Base-by-base conservation (phyloP, 1,284 basidiomycete species). In the Leccinum insolens region DNA sequence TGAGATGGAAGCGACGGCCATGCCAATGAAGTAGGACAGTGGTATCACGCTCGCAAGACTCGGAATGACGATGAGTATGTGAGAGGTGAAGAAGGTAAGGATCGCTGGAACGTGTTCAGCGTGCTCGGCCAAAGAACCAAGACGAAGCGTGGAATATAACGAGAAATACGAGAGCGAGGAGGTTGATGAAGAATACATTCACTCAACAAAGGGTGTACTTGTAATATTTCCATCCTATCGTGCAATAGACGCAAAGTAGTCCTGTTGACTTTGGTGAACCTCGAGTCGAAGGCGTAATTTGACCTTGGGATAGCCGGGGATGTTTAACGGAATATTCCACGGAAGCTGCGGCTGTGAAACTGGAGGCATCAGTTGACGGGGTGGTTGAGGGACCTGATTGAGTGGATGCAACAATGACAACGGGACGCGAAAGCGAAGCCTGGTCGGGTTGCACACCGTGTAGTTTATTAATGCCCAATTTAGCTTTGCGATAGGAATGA, bases 171-270 rank as follows among this genome's bases (percentile, higher is more conserved):
- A 99, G 81, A 1, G 95, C 94, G 37, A 99, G 80, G 65, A 99
- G 91, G 82, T 99, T 98, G 82, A 99, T 89, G 80, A 99, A 99
- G 71, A 99, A 82, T 78, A 99, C 99, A 85, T 99, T 99, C 74
- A 99, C 96, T 31, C 98, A 98, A 28, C 97, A 96, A 61, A 99
- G 88, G 2, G 98, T 99, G 80, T 99, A 99, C 85, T 99, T 99
- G 91, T 96, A 99, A 82, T 98, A 99, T 80, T 98, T 89, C 74
- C 89, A 82, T 1, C 97, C 98, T 61, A 93, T 85, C 1, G 98
- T 98, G 49, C 91, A 89, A 80, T 99, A 99, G 2, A 93, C 97
- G 82, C 98, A 99, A 28, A 99, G 86, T 20, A 99, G 83, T 15
- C 99, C 95, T 0, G 93, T 98, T 61, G 89, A 94, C 57, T 85